Base-by-base conservation (phyloP, 148 eudicot species). In the Arctostaphylos glauca region DNA sequence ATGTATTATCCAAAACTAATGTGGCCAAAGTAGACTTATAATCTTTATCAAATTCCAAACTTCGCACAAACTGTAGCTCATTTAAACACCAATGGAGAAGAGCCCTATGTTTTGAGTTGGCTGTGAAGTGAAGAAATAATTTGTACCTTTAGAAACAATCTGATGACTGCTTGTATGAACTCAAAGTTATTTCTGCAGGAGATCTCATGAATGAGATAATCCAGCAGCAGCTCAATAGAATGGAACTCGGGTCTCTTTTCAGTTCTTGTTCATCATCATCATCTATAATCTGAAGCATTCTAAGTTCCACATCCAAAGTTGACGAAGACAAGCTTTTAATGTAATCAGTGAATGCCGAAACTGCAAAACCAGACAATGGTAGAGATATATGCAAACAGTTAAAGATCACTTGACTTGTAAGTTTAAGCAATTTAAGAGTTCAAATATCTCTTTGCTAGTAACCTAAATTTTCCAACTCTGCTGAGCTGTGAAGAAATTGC, bases 221-320 rank as follows among this genome's bases (percentile, higher is more conserved):
- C 99, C 86, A 96, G 84, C 54, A 96, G 90, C 86, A 93, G 89
- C 78, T 91, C 94, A 80, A 94, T 88, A 58, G 83, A 89, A 79
- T 83, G 76, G 78, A 94, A 83, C 86, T 94, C 98, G 3, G 91
- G 94, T 71, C 93, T 90, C 78, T 85, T 83, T 47, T 80, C 90
- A 84, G 80, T 77, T 90, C 97, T 82, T 86, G 82, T 50, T 88
- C 89, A 16, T 94, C 90, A 59, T 89, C 95, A 77, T 91, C 94
- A 58, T 94, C 95, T 55, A 91, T 87, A 67, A 97, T 94, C 88
- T 94, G 99, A 86, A 97, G 96, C 95, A 97, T 88, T 84, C 98
- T 90, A 41, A 97, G 90, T 85, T 97, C 99, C 96, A 97, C 87
- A 87, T 97, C 99, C 92, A 97, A 86, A 66, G 92, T 86, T 62